These are phyloP conservation scores for Epichloe coenophiala DNA, from an alignment of 2,329 filamentous ascomycete genomes.

Conservation along the genomic window DNA sequence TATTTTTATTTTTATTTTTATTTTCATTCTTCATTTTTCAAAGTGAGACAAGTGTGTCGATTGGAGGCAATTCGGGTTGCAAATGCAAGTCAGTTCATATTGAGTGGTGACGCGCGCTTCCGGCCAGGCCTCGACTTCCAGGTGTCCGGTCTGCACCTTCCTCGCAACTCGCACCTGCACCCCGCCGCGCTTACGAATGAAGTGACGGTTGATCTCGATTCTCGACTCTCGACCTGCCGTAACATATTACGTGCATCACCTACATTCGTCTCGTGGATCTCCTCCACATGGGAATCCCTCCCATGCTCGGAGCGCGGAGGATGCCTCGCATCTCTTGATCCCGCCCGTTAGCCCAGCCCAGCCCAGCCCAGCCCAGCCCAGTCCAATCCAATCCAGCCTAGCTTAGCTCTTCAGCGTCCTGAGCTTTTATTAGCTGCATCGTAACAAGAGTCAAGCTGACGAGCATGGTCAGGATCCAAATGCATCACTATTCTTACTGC, in stretches of 20 bases:
- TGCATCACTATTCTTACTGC: background rate
- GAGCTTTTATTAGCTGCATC: background rate
- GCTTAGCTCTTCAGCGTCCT: background rate
- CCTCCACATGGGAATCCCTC: background rate
- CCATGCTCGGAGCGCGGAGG: constrained; percentile 1
- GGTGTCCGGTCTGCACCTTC: background rate
- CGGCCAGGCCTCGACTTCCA: no score
- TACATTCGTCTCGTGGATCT: background rate
- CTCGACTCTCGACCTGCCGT: background rate
- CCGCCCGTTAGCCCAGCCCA: background rate
- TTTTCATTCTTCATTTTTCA: no score
- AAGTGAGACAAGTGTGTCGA: no score
- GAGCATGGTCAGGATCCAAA: background rate
- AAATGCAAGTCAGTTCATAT: no score
- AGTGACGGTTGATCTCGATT: background rate
- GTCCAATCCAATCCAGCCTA: background rate
- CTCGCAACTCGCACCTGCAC: background rate
- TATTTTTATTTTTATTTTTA: background rate
- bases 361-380: background rate
- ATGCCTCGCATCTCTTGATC: constrained; percentile 1
- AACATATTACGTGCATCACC: background rate
- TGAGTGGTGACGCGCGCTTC: no score
- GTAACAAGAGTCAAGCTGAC: no score
- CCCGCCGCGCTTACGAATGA: background rate
- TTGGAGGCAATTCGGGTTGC: no score